Conservation (phyloP, 2,329 filamentous ascomycete species). For the Penicillium sp. region DNA sequence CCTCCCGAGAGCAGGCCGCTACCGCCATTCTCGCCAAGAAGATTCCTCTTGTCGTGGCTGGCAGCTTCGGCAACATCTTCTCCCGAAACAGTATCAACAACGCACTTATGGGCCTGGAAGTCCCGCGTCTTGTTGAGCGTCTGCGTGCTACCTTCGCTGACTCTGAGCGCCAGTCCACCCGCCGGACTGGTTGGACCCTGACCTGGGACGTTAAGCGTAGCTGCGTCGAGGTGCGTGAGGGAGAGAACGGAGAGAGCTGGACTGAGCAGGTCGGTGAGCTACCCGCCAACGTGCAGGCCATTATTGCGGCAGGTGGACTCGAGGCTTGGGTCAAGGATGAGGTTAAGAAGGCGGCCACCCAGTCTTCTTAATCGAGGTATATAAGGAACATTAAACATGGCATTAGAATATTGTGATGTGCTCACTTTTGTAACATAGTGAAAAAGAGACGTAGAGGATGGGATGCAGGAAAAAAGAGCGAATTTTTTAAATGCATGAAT, state of each 20-base stretch:
- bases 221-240: conserved; percentile 70
- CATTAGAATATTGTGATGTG: not conserved
- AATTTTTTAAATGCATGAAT: not conserved
- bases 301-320: conserved; percentile 74
- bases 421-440: not conserved
- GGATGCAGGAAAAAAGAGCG: not conserved
- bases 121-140: conserved; percentile 38
- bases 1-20: conserved; percentile 80
- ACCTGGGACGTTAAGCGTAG: conserved; percentile 77
- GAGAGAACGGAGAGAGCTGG: conserved; percentile 67
- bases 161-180: conserved; percentile 23
- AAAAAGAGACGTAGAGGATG: not conserved
- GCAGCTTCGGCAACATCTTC: conserved; percentile 43
- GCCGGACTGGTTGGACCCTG: conserved; percentile 64
- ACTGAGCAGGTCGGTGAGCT: conserved; percentile 79
- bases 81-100: conserved; percentile 45
- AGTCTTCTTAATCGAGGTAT: not conserved
- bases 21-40: conserved; percentile 62
- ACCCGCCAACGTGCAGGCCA: conserved; percentile 82
- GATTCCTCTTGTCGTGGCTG: conserved; percentile 40
- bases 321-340: conserved; percentile 76
- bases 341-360: not conserved
- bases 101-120: conserved; percentile 42
- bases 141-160: conserved; percentile 34
- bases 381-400: not conserved